These are phyloP conservation scores for Nematocida parisii DNA, from an alignment of 371 early-diverging fungal genomes.

Conservation along the genomic window DNA sequence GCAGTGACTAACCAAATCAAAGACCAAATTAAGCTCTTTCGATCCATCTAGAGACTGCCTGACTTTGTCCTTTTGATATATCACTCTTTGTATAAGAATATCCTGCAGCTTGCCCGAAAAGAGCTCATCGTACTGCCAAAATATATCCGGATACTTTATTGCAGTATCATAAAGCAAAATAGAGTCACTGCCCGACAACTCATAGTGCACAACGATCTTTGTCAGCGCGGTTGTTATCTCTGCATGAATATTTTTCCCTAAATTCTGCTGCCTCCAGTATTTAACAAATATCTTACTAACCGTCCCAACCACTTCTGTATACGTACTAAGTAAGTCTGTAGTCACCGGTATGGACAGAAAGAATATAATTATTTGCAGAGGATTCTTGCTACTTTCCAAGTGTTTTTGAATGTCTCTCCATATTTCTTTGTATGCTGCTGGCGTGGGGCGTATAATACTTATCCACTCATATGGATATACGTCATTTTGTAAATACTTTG, in stretches of 20 bases:
- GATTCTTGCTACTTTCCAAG: not conserved
- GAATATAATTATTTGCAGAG: not conserved
- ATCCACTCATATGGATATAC: slow-evolving; percentile 18
- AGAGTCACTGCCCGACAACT: not conserved
- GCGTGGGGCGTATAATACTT: not conserved
- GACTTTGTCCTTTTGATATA: slow-evolving; percentile 24
- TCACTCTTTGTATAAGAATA: slow-evolving; percentile 38
- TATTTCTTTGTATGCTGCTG: not conserved
- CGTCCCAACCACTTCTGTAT: not conserved
- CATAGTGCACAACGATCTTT: not conserved
- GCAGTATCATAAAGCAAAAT: not conserved
- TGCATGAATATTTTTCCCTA: not conserved
- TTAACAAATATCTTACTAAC: not conserved
- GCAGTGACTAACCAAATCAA: slow-evolving; percentile 8
- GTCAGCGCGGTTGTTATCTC: not conserved
- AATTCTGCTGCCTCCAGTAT: not conserved
- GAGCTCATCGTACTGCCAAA: slow-evolving; percentile 55
- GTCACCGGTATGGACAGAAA: slow-evolving; percentile 2
- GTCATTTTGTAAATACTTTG: not conserved
- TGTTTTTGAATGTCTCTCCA: not conserved
- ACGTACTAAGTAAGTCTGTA: not conserved
- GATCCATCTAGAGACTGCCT: slow-evolving; percentile 4
- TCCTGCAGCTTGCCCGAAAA: slow-evolving; percentile 47
- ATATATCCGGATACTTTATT: not conserved
- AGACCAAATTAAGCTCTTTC: slow-evolving; percentile 5